Evolutionary conservation across 2,329 filamentous ascomycete species (phyloP), one percentile per base, ranked within the genome.

Genomic region (Alternaria burnsii): DNA sequence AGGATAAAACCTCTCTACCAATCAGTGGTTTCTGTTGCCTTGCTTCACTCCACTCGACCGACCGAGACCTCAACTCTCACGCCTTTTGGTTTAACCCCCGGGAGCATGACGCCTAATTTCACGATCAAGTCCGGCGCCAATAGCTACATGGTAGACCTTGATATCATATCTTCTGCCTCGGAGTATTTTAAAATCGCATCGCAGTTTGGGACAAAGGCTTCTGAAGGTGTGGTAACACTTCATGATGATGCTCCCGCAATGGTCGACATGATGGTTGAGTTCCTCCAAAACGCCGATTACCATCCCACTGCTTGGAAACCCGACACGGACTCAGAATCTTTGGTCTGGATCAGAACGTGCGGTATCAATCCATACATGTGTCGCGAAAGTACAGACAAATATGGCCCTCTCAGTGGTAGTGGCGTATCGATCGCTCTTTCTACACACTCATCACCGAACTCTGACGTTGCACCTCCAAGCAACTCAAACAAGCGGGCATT

Each of bases 311-410:
- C 10, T 14, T 36, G 9, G 20, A 50, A 26, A 16, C 10, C 34
- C 0, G 20, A 24, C 30, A 4, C 5, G 20, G 14, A n/a, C 2
- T 3, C 46, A 26, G 9, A 26, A 2, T 16, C 6, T 50, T 24
- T 50, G 46, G 20, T 18, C 5, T 50, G 20, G 30, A 11, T 50
- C 20, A 50, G 46, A 14, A 11, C 20, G 22, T 5, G 5, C 22
- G 9, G 32, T 4, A 50, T 3, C 1, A 38, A n/a, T 20, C 32
- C 9, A 9, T n/a, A 50, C 2, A 32, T 14, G 5, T 22, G 14
- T 4, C 0, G 20, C 30, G 8, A 12, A 7, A 4, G 1, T 4
- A 12, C 1, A 14, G 7, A 36, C 8, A 14, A 16, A n/a, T 1
- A 11, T 6, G 8, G 16, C 46, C 14, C 8, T 2, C 1, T 14